These are phyloP conservation scores for Aspergillus fumigatus DNA, from an alignment of 2,329 filamentous ascomycete genomes.

Conservation along the genomic window DNA sequence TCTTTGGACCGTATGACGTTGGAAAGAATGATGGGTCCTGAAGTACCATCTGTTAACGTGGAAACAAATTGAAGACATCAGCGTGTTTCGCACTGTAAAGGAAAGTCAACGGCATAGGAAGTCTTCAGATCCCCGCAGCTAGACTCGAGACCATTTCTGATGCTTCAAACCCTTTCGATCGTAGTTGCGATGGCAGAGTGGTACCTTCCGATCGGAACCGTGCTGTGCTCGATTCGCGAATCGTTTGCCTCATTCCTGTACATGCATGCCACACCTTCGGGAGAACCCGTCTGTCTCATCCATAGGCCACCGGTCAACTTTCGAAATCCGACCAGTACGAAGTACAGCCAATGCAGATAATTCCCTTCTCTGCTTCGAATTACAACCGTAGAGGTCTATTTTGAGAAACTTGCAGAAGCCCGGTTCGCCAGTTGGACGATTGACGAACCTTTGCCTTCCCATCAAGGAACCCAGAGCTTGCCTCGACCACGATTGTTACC, in stretches of 20 bases:
- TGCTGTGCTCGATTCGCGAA: constrained; percentile 14
- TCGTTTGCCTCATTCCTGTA: constrained; percentile 6
- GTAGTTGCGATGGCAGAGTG: background rate
- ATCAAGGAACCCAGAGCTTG: constrained; percentile 45
- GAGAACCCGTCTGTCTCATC: constrained; percentile 15
- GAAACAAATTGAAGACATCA: background rate
- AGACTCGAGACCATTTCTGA: background rate
- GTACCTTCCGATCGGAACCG: constrained; percentile 8
- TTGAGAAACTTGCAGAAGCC: constrained; percentile 13
- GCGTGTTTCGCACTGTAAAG: background rate
- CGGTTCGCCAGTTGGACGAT: constrained; percentile 17
- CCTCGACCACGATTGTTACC: constrained; percentile 38
- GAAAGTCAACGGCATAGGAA: background rate
- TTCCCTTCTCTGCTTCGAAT: constrained; percentile 13
- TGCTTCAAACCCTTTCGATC: background rate
- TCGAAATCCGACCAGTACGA: constrained; percentile 16
- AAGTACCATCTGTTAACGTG: background rate
- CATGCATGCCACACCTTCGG: constrained; percentile 13
- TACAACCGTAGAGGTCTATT: constrained; percentile 18
- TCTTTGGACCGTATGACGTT: background rate
- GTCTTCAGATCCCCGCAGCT: background rate
- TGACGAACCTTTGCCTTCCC: constrained; percentile 11
- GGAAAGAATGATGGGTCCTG: background rate
- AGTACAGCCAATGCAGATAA: constrained; percentile 15
- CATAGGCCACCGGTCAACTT: constrained; percentile 13